Evolutionary conservation across 2,329 filamentous ascomycete genomes (phyloP), one percentile per base, ranked within the genome.

Genomic region (Magnaporthales sp.): DNA sequence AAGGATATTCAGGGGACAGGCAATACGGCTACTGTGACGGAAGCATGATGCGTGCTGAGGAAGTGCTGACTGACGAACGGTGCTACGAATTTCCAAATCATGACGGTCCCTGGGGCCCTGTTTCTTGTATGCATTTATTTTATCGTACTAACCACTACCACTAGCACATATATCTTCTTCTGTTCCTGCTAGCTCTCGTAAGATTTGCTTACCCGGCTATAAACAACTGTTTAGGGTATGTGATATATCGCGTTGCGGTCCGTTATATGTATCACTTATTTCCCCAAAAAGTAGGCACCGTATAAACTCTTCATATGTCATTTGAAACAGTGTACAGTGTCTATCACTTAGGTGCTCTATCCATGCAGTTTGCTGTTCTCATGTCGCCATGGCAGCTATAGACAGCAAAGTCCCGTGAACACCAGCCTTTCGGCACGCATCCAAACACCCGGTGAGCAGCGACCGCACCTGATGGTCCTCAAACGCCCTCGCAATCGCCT

Each of bases 401-500:
- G 65, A 61, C 15, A 71, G 31, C 1, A 73, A 61, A 1, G 70
- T 62, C 15, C 69, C 70, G 27, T 73, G 71, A 2, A 72, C 63
- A 1, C 66, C 66, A 0, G 68, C 26, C 6, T 65, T 46, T 8
- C 31, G 30, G 10, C 70, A 67, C 1, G 51, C 61, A 0, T 30
- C 22, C 4, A 54, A 5, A 51, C 70, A 68, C 11, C 64, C 54
- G 5, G 32, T 32, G n/a, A 71, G 56, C 27, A 70, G 29, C 7
- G 26, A 46, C 13, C 62, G 63, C 58, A 70, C 30, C 15, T 24
- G 46, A 15, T 62, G 51, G 7, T 66, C 64, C 10, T 10, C 26
- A 31, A 29, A 27, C 10, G 22, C 24, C 26, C 31, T 22, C 60
- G 38, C 46, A 67, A 84, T 68, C 6, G 78, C 75, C 24, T 74